A percentile compares a stretch with the other conserved stretches of the same genome.
These are phyloP conservation scores for Solanum etuberosum DNA, from an alignment of 257 asterid genomes.

Conservation along the genomic window DNA sequence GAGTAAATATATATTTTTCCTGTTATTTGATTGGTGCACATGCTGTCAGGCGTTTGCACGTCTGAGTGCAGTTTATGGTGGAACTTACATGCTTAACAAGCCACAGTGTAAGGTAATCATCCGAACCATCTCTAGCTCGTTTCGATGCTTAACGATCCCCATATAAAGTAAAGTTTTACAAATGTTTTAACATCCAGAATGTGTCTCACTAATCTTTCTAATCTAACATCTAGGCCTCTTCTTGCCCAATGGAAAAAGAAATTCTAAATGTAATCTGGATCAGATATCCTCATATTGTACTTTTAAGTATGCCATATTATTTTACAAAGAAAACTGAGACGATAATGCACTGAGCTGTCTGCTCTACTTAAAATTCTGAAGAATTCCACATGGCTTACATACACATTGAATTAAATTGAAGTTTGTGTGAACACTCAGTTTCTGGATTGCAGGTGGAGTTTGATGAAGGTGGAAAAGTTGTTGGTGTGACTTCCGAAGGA, in stretches of 20 bases:
- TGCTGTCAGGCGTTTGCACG: slow-evolving; percentile 89
- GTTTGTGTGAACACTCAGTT: neutral
- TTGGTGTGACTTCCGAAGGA: slow-evolving; percentile 95
- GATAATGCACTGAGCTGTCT: neutral
- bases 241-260: neutral
- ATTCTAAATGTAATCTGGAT: neutral
- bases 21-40: neutral
- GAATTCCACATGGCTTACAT: neutral
- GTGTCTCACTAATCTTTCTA: neutral
- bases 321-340: neutral
- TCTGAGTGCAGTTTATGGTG: slow-evolving; percentile 98
- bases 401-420: neutral
- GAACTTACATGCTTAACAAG: slow-evolving; percentile 96
- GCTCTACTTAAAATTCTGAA: neutral
- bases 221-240: neutral
- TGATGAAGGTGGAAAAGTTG: slow-evolving; percentile 63
- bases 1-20: neutral
- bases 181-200: neutral
- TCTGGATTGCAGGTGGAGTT: slow-evolving; percentile 55
- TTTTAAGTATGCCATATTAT: neutral
- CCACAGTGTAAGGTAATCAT: slow-evolving; percentile 81
- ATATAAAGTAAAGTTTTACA: neutral
- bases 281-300: neutral
- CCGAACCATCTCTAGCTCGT: neutral
- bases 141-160: neutral